Percentiles rank a stretch among this genome's conserved stretches.
phyloP scores from a whole-genome alignment of 2,329 filamentous ascomycete genomes.

The Knufia petricola region DNA sequence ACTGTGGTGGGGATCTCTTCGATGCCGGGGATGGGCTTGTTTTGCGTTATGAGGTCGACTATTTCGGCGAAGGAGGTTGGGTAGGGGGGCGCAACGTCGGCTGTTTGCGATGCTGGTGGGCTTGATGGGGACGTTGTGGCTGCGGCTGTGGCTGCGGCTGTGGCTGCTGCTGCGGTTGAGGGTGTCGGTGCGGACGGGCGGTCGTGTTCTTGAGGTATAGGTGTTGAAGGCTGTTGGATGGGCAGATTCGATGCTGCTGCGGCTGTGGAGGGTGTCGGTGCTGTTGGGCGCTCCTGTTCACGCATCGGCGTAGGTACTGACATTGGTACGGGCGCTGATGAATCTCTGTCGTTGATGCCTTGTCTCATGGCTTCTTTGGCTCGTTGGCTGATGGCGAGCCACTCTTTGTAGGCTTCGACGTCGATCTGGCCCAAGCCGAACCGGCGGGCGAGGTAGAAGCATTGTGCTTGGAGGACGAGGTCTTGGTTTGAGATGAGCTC shows the following conservation, averaged over 20 bases:
- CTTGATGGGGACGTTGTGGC: constrained; percentile 1
- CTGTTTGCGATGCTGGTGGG: constrained; percentile 21
- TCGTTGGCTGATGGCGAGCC: constrained; percentile 35
- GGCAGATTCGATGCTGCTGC: no score
- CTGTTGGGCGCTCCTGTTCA: no score
- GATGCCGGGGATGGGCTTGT: constrained; percentile 77
- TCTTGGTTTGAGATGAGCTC: constrained; percentile 33
- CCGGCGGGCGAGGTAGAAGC: constrained; percentile 40
- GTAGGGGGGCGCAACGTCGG: constrained; percentile 51
- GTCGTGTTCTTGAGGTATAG: no score
- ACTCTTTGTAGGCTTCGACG: constrained; percentile 58
- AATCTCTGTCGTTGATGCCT: no score
- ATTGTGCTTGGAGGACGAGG: constrained; percentile 37
- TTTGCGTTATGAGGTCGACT: constrained; percentile 71
- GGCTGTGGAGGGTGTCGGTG: no score
- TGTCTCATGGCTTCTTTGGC: no score
- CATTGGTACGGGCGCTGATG: no score
- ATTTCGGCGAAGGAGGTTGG: constrained; percentile 78
- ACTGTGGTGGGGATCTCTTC: constrained; percentile 75
- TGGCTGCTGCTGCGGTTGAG: constrained; percentile 10
- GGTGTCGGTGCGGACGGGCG: constrained; percentile 11
- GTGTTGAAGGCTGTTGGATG: no score
- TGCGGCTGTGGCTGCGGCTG: background rate
- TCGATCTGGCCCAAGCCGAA: constrained; percentile 43
- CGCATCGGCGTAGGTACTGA: no score